Evolutionary conservation across 2,329 filamentous ascomycete species (phyloP), one percentile per base, ranked within the genome.

Genomic region (Alternaria longipes): DNA sequence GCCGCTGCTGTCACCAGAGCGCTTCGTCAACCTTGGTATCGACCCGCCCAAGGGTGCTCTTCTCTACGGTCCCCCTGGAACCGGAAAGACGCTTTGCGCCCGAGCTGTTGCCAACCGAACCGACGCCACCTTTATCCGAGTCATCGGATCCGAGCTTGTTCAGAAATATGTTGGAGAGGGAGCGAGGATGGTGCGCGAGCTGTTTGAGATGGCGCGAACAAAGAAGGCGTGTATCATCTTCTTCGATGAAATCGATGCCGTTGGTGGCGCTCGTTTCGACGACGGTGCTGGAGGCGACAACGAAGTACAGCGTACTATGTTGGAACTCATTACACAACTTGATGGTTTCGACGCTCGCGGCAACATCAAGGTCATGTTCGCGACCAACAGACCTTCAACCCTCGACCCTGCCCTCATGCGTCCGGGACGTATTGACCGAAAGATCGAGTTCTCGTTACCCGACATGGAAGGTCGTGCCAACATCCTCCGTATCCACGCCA

Each of bases 181-280:
- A 78, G 95, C 96, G 5, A 89, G 96, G 73, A 99, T 99, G 95
- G 95, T 99, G 20, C 90, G 95, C 74, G 95, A 99, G 83, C 87
- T 99, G 3, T 99, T 99, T 80, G 95, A 99, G 83, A 99, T 99
- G 95, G 95, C 95, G 9, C 90, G 95, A 72, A 98, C 95, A 59
- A 99, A 99, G 87, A 99, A 99, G 83, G 95, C 95, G 0, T 99
- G 95, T 81, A 99, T 99, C 78, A 99, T 99, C 83, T 99, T 99
- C 89, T 97, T 97, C 76, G 95, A 99, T 79, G 95, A 99, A 83
- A 95, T 98, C 65, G 94, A 98, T 80, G 94, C 94, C 50, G 92
- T 98, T 56, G 94, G 94, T 77, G 94, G 94, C 71, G 94, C 94
- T 40, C 92, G 94, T 80, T 97, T 98, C 78, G 94, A 98, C 74